Base-by-base conservation (phyloP, 805 yeast genomes). In the Wickerhamomyces sydowiorum region DNA sequence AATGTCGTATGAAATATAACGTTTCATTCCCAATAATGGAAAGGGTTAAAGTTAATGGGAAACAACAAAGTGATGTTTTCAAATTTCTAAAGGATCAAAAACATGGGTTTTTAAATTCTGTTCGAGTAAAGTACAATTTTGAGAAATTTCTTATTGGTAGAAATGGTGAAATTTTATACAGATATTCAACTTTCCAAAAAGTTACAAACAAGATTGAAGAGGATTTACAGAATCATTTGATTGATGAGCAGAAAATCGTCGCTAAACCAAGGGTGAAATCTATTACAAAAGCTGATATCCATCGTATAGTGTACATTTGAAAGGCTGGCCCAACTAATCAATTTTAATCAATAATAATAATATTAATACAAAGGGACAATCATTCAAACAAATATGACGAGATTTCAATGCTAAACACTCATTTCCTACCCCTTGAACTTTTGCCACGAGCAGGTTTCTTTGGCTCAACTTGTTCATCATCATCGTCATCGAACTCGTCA, bases 11-110 rank as follows among this genome's bases (percentile, higher is more conserved):
- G 51, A 84, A 80, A 65, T 86, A 74, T 61, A 87, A 90, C 40
- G 93, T 85, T 36, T 67, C 78, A n/a, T 87, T 87, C 80, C 93
- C 93, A 22, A 73, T 87, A 30, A 71, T 87, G 76, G 70, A 73
- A 58, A 87, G 86, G 69, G 63, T 85, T 44, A 83, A 83, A 33
- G 95, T 88, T 52, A 87, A 87, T 61, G 96, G 96, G 33, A 66
- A 69, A 52, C 62, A 77, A 20, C 76, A 82, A 19, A 82, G 79
- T 55, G 81, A 85, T 4, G 85, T 87, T 28, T 87, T 76, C 67
- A 66, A 71, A 53, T 87, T 62, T 67, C 72, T 87, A 57, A 87
- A 87, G 68, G 73, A 73, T 5, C 59, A 75, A 72, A 73, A 78
- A 72, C 52, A 65, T 18, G 78, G 78, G 4, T 48, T 64, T 17